A percentile compares a stretch with the other conserved stretches of the same genome.
These are phyloP conservation scores for Yamadazyma mexicana DNA, from an alignment of 1,139 yeast genomes.

Conservation along the genomic window DNA sequence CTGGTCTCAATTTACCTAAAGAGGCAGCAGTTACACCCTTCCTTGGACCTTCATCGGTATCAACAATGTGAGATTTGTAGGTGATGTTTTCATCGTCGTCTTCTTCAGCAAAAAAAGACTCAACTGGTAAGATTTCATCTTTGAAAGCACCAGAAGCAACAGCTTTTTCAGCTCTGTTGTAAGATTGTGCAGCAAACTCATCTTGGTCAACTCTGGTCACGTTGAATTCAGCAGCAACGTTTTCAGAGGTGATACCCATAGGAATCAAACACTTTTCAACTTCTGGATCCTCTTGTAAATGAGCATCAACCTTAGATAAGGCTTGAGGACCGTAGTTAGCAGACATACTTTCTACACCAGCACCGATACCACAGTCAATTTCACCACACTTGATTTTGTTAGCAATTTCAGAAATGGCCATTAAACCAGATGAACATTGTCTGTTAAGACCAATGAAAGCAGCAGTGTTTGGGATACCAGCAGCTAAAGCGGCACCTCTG, in stretches of 20 bases:
- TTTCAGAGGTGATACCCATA: constrained; percentile 74
- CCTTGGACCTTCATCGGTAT: constrained; percentile 90
- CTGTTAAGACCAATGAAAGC: constrained; percentile 86
- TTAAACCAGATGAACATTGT: constrained; percentile 92
- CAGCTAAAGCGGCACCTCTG: constrained; percentile 66
- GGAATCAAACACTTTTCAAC: constrained; percentile 45
- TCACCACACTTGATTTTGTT: constrained; percentile 85
- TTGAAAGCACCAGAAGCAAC: constrained; percentile 69
- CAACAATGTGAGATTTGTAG: constrained; percentile 49
- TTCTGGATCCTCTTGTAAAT: constrained; percentile 27
- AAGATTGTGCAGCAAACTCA: constrained; percentile 83
- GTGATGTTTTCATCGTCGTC: constrained; percentile 48
- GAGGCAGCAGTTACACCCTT: constrained; percentile 78
- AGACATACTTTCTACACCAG: constrained; percentile 93
- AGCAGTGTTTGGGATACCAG: constrained; percentile 53
- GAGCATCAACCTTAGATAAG: constrained; percentile 61
- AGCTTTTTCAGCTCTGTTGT: constrained; percentile 78
- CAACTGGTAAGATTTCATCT: constrained; percentile 84
- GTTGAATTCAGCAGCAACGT: constrained; percentile 48
- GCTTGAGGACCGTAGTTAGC: constrained; percentile 76
- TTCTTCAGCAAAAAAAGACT: constrained; percentile 50
- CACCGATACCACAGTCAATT: constrained; percentile 86
- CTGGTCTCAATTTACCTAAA: constrained; percentile 75
- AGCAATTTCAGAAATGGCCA: constrained; percentile 88
- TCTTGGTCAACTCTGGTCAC: constrained; percentile 78